These are phyloP conservation scores for Plasmodium knowlesi DNA, from an alignment of 169 alveolate species.

Conservation along the genomic window DNA sequence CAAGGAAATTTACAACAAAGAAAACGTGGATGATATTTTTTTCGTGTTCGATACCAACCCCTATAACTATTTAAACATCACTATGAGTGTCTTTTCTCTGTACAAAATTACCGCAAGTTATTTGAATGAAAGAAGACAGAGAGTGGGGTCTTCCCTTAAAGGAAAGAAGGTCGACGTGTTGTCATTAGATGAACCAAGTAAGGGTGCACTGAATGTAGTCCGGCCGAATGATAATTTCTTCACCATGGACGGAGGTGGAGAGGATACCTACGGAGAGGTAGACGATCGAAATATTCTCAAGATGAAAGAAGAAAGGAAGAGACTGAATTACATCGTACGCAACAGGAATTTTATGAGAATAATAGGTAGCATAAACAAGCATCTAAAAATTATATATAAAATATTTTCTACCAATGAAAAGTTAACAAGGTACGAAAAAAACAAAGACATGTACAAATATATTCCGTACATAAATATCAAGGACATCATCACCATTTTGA, in stretches of 20 bases:
- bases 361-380: constrained; percentile 55
- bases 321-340: constrained; percentile 17
- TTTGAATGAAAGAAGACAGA: constrained; percentile 32
- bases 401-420: constrained; percentile 56
- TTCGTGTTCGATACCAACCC: constrained; percentile 68
- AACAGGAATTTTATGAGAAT: constrained; percentile 54
- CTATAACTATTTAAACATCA: constrained; percentile 52
- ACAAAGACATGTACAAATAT: constrained; percentile 22
- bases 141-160: background rate
- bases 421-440: constrained; percentile 50
- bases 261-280: background rate
- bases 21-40: constrained; percentile 47
- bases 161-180: background rate
- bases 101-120: constrained; percentile 39
- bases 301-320: constrained; percentile 62
- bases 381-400: constrained; percentile 62
- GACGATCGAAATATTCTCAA: constrained; percentile 17
- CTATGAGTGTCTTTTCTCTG: constrained; percentile 70
- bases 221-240: constrained; percentile 9
- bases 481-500: constrained; percentile 59
- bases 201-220: background rate
- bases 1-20: constrained; percentile 26
- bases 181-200: background rate
- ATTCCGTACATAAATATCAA: constrained; percentile 66
- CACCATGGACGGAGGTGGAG: background rate